Evolutionary conservation across 23 red algal species (phyloP).

Genomic region (Porphyridium purpureum): DNA sequence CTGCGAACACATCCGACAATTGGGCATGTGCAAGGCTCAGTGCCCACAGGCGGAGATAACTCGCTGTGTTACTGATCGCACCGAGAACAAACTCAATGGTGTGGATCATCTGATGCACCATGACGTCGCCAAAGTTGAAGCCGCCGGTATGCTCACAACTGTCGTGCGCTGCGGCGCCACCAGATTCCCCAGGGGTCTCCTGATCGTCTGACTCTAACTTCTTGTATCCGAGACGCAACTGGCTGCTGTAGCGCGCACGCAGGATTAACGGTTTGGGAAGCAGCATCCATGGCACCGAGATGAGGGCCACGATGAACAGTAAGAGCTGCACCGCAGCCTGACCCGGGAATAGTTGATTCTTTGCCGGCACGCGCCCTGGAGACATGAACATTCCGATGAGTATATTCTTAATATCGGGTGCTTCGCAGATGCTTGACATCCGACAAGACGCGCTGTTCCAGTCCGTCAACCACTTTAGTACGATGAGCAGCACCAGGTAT

Average conservation of each 20-base stretch:
- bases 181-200: slow-evolving; percentile 2
- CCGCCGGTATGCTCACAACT: slow-evolving; percentile 20
- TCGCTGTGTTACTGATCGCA: slow-evolving; percentile 86
- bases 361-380: slow-evolving; percentile 34
- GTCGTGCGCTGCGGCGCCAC: slow-evolving; percentile 7
- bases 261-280: slow-evolving; percentile 79
- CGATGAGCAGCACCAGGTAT: slow-evolving; percentile 67
- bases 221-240: no score
- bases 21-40: slow-evolving; percentile 70
- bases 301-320: slow-evolving; percentile 30
- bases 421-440: slow-evolving; percentile 39
- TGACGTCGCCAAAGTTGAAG: slow-evolving; percentile 61
- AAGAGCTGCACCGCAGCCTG: slow-evolving; percentile 50
- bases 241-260: no score
- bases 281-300: slow-evolving; percentile 91
- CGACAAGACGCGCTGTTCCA: slow-evolving; percentile 45
- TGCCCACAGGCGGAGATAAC: slow-evolving; percentile 88
- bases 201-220: no score
- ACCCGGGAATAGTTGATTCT: slow-evolving; percentile 31
- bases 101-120: slow-evolving; percentile 93
- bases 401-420: slow-evolving; percentile 72
- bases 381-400: slow-evolving; percentile 93
- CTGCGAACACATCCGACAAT: slow-evolving; percentile 70
- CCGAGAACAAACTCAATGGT: slow-evolving; percentile 98
- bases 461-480: slow-evolving; percentile 68